Percentiles rank a stretch among this genome's conserved stretches.
phyloP scores from a whole-genome alignment of 2,329 filamentous ascomycete species.

The Lasiodiplodia hormozganensis region DNA sequence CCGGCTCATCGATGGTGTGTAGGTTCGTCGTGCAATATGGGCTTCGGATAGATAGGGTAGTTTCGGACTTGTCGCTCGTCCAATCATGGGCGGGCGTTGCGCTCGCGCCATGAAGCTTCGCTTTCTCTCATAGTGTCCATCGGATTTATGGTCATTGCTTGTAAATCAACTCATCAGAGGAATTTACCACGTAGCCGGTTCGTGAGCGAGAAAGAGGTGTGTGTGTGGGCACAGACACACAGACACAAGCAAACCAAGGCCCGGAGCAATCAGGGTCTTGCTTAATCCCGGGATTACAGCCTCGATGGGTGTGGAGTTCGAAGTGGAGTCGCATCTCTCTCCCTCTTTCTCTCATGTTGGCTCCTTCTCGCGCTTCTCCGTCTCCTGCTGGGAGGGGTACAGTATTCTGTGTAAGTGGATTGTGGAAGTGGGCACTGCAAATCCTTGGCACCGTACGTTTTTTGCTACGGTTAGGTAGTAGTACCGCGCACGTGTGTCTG shows the following conservation, averaged over 20 bases:
- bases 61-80: background rate
- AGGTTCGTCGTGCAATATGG: no score
- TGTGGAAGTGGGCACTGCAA: background rate
- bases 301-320: background rate
- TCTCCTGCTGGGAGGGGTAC: background rate
- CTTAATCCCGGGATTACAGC: slow-evolving; percentile 11
- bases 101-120: background rate
- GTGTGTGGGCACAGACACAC: background rate
- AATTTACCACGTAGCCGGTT: background rate
- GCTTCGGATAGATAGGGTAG: background rate
- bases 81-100: background rate
- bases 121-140: background rate
- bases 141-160: background rate
- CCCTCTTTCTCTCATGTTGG: background rate
- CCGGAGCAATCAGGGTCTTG: slow-evolving; percentile 22
- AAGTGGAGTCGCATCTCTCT: background rate
- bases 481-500: background rate
- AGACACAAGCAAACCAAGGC: background rate
- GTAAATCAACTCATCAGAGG: background rate
- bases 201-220: background rate
- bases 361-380: slow-evolving; percentile 1
- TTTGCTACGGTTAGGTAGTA: background rate
- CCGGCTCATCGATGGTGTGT: no score
- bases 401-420: background rate
- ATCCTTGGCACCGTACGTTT: background rate